Base-by-base conservation (phyloP, 163 green algal species). In the Smithsoniella earleae region DNA sequence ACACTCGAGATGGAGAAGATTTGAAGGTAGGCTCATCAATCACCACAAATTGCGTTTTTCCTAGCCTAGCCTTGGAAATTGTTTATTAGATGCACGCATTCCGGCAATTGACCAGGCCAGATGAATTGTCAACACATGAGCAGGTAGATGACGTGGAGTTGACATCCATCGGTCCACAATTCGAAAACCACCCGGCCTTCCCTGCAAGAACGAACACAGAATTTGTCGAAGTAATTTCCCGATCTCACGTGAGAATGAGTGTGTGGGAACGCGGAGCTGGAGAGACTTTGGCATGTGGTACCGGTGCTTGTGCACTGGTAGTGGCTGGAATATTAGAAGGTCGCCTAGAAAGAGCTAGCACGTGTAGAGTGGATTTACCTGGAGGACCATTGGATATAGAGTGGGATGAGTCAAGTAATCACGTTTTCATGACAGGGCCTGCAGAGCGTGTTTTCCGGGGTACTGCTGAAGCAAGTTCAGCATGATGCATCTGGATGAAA, bases 211-310 rank as follows among this genome's bases (percentile, higher is more conserved):
- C 85, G 74, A 99, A 99, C 85, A 98, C 94, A n/a, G 91, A 92
- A 36, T 93, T 95, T 75, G 84, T 90, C 0, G 78, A 91, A 77
- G 86, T 97, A n/a, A 36, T 96, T 1, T 83, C 73, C 36, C 79
- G 80, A 22, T 75, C 34, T 1, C 85, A 96, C 73, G 85, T 97
- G 33, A 83, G 85, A 54, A 98, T 98, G 90, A 76, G 86, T 1
- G 94, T 98, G 20, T 98, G 94, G 94, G 95, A 98, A 86, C 85
- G 94, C 8, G 95, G 95, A 27, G 93, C 92, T 1, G 95, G 94
- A 1, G 74, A 77, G 36, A 99, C 95, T 2, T 83, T 99, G 66
- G 95, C 94, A 0, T 99, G 95, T 78, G 95, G 95, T 45, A 99
- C 95, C 1, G 94, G 95, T 40, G 91, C 95, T 4, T 99, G 95